Percentiles rank a stretch among this genome's conserved stretches.
Conservation (phyloP, 2,329 filamentous ascomycete species). For the Paraconiothyrium brasiliense region DNA sequence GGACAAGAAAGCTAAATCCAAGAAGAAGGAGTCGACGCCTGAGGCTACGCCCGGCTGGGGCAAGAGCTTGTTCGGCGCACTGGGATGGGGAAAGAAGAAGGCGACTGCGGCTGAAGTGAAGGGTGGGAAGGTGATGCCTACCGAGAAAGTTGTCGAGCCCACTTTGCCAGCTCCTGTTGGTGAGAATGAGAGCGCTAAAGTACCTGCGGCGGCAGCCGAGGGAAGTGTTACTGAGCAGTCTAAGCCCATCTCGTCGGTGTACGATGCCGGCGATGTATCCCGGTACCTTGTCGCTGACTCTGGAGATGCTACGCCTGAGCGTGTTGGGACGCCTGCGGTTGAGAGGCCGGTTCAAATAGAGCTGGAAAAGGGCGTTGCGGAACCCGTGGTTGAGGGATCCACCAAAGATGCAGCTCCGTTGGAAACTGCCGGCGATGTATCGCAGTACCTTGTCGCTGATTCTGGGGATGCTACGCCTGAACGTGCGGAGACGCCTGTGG, state of each 20-base stretch:
- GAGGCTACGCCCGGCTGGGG: slow-evolving; percentile 33
- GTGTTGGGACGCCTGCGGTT: neutral
- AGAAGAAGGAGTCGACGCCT: slow-evolving; percentile 7
- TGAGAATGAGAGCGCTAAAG: neutral
- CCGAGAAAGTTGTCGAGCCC: slow-evolving; percentile 17
- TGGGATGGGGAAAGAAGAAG: slow-evolving; percentile 47
- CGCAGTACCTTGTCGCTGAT: slow-evolving; percentile 1
- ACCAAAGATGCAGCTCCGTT: no score
- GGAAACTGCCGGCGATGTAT: neutral
- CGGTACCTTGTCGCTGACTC: slow-evolving; percentile 1
- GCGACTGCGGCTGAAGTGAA: slow-evolving; percentile 22
- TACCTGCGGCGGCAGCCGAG: neutral
- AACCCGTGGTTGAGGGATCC: no score
- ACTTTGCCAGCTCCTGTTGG: neutral
- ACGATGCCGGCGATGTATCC: slow-evolving; percentile 5
- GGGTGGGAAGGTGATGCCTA: slow-evolving; percentile 8
- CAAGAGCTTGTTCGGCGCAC: slow-evolving; percentile 37
- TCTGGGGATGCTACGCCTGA: neutral
- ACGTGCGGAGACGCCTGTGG: neutral
- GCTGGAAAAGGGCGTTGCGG: no score
- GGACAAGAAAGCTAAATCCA: slow-evolving; percentile 5
- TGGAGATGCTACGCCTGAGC: neutral
- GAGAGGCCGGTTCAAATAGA: neutral
- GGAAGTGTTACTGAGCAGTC: neutral
- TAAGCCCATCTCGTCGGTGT: neutral